phyloP scores from a whole-genome alignment of 2,329 filamentous ascomycete species.

The Aspergillus costaricaensis region DNA sequence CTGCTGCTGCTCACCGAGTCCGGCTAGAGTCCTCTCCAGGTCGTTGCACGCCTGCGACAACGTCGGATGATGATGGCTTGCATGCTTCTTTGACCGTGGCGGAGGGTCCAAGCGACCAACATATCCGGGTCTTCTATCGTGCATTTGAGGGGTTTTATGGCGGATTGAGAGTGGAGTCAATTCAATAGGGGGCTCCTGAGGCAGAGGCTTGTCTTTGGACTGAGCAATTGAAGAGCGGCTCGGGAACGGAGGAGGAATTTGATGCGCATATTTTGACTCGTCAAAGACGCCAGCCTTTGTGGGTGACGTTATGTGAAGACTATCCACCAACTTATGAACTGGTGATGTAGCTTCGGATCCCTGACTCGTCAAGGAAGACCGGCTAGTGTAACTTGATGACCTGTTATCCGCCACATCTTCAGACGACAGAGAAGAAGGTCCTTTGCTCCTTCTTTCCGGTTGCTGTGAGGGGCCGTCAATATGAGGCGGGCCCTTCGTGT shows the following conservation, averaged over 20 bases:
- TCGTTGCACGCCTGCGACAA: constrained; percentile 40
- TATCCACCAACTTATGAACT: constrained; percentile 22
- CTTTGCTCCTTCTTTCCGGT: neutral
- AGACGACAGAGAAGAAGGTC: constrained; percentile 26
- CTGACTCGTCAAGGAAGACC: constrained; percentile 39
- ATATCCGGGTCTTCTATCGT: constrained; percentile 7
- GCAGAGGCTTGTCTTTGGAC: constrained; percentile 44
- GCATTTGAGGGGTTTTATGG: constrained; percentile 12
- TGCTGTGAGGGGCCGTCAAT: neutral
- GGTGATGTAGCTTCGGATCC: constrained; percentile 26
- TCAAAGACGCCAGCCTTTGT: constrained; percentile 38
- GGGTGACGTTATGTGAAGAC: constrained; percentile 31
- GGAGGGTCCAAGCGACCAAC: constrained; percentile 5
- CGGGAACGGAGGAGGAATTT: constrained; percentile 15
- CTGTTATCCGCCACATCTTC: constrained; percentile 30
- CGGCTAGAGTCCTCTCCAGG: constrained; percentile 36
- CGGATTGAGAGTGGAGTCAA: constrained; percentile 33
- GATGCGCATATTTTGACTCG: constrained; percentile 22
- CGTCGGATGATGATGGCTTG: constrained; percentile 22
- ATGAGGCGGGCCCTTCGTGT: neutral
- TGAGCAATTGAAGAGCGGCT: constrained; percentile 29
- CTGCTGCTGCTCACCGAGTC: constrained; percentile 20
- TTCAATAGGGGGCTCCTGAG: constrained; percentile 37
- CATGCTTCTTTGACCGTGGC: constrained; percentile 11
- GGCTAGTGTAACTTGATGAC: constrained; percentile 41